phyloP scores from a whole-genome alignment of 441 rosid genomes.

The Aleurites moluccanus region DNA sequence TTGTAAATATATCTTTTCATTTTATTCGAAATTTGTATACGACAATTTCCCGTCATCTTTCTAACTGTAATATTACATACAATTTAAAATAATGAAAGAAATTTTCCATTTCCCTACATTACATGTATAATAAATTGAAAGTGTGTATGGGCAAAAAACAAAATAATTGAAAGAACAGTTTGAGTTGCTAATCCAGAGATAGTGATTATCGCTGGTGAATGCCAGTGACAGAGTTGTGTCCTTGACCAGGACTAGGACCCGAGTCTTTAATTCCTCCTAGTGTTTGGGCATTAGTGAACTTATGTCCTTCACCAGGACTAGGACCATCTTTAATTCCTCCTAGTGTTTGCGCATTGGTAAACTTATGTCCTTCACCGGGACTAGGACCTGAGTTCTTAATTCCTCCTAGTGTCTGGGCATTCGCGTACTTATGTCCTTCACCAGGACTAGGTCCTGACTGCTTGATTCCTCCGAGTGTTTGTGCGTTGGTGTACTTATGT shows the following conservation, averaged over 20 bases:
- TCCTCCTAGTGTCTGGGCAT: conserved; percentile 26
- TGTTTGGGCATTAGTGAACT: not conserved
- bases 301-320: conserved; percentile 37
- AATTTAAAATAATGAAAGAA: not conserved
- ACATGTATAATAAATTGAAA: not conserved
- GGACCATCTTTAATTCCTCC: not conserved
- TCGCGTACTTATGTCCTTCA: conserved; percentile 19
- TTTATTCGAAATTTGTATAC: too few species aligned
- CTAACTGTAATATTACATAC: not conserved
- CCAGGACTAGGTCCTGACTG: conserved; percentile 46
- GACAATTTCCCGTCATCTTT: too few species aligned
- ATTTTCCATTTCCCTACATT: not conserved
- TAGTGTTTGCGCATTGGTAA: too few species aligned
- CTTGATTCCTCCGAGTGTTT: conserved; percentile 37
- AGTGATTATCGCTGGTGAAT: conserved; percentile 7
- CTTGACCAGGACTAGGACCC: conserved; percentile 29
- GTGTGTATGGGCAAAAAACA: not conserved
- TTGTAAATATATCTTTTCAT: too few species aligned
- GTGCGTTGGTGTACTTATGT: conserved; percentile 27
- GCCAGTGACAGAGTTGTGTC: not conserved
- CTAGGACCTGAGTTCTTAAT: conserved; percentile 42
- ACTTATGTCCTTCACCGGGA: too few species aligned
- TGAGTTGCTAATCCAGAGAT: not conserved
- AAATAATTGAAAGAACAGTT: too few species aligned
- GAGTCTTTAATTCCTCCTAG: conserved; percentile 39